A percentile compares a stretch with the other conserved stretches of the same genome.
Conservation (phyloP, 1,284 basidiomycete species). For the Melampsora abietis-canadensis region DNA sequence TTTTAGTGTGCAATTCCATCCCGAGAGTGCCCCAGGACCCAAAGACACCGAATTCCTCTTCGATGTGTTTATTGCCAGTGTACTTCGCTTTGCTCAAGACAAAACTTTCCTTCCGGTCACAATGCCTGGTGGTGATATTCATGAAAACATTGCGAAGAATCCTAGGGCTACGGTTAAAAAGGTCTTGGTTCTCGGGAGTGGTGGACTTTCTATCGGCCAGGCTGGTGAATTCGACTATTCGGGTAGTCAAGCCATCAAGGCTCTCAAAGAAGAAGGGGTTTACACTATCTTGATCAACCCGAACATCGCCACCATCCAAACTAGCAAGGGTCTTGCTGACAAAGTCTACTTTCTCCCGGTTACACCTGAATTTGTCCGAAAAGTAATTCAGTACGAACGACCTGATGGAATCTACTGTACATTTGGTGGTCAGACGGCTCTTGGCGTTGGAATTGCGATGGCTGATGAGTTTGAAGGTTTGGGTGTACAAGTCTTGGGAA, state of each 20-base stretch:
- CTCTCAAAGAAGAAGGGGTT: conserved; percentile 95
- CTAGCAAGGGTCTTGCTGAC: conserved; percentile 92
- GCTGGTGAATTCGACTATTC: conserved; percentile 99
- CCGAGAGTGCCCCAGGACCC: conserved; percentile 96
- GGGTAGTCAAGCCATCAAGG: conserved; percentile 97
- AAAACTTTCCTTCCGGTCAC: conserved; percentile 63
- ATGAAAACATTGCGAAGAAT: conserved; percentile 72
- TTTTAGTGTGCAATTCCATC: conserved; percentile 99
- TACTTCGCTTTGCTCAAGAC: conserved; percentile 65
- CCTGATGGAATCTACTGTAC: conserved; percentile 98
- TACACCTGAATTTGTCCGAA: conserved; percentile 93
- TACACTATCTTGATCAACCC: conserved; percentile 98
- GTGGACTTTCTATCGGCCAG: conserved; percentile 94
- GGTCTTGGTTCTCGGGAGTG: conserved; percentile 95
- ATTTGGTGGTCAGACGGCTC: conserved; percentile 95
- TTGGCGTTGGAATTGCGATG: conserved; percentile 94
- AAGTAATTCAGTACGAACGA: conserved; percentile 96
- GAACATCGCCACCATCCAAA: conserved; percentile 99
- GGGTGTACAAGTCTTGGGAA: conserved; percentile 90
- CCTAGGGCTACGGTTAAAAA: conserved; percentile 79
- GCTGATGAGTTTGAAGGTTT: conserved; percentile 82
- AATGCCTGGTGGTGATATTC: conserved; percentile 82
- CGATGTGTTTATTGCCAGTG: conserved; percentile 90
- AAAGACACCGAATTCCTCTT: conserved; percentile 98
- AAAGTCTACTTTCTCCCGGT: conserved; percentile 99